Evolutionary conservation across 129 eudicot species (phyloP).

Genomic region (Centella asiatica): DNA sequence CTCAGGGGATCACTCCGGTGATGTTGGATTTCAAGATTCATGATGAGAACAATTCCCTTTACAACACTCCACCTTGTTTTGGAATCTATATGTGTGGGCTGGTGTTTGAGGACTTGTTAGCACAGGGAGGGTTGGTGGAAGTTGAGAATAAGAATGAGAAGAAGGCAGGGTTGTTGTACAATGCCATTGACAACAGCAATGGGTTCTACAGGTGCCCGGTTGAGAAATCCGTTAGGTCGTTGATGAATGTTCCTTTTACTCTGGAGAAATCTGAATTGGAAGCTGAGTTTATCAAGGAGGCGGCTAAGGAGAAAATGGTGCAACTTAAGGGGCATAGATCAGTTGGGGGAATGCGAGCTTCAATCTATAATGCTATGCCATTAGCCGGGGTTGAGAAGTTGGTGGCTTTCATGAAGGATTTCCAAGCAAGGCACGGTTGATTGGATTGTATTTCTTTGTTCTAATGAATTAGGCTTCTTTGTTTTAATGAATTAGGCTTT

Average conservation of each 20-base stretch:
- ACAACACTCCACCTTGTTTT: conserved; percentile 89
- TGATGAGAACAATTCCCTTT: conserved; percentile 71
- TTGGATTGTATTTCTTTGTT: too few relatives aligned
- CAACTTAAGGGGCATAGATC: conserved; percentile 95
- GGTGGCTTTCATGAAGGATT: conserved; percentile 95
- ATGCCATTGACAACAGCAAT: conserved; percentile 72
- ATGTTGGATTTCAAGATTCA: conserved; percentile 98
- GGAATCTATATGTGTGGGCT: conserved; percentile 97
- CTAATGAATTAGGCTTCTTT: too few relatives aligned
- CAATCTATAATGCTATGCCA: conserved; percentile 98
- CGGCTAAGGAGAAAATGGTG: conserved; percentile 85
- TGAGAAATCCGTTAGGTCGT: conserved; percentile 79
- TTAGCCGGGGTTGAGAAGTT: conserved; percentile 91
- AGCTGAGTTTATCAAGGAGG: conserved; percentile 74
- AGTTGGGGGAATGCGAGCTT: conserved; percentile 99
- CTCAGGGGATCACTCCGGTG: conserved; percentile 76
- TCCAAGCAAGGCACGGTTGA: conserved; percentile 83
- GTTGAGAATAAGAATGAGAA: conserved; percentile 78
- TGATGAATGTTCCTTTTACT: conserved; percentile 98
- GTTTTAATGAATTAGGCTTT: too few relatives aligned
- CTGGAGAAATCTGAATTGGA: conserved; percentile 74
- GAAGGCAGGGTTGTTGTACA: conserved; percentile 65
- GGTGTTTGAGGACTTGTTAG: conserved; percentile 85
- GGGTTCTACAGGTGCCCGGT: conserved; percentile 93
- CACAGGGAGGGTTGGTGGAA: conserved; percentile 84